Evolutionary conservation across 2,329 filamentous ascomycete genomes (phyloP), one percentile per base, ranked within the genome.

Genomic region (Conoideocrella luteorostrata): DNA sequence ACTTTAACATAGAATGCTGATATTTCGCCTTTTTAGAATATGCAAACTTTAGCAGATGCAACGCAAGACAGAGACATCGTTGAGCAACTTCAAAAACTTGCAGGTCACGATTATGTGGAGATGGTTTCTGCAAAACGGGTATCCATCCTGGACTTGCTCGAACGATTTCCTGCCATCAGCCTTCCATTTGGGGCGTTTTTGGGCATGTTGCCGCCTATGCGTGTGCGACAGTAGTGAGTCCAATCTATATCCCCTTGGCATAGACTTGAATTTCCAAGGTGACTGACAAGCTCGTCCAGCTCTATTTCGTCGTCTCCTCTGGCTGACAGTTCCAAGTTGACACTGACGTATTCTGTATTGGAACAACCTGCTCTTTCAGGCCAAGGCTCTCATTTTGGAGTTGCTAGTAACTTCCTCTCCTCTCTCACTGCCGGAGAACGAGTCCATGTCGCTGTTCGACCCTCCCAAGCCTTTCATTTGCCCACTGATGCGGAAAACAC

Each of bases 251-350:
- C 10, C 21, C n/a, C n/a, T n/a, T n/a, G n/a, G n/a, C n/a, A n/a
- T n/a, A n/a, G n/a, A n/a, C n/a, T n/a, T n/a, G n/a, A n/a, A n/a
- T n/a, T n/a, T n/a, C n/a, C n/a, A n/a, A n/a, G n/a, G n/a, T n/a
- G n/a, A n/a, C n/a, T n/a, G n/a, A n/a, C 15, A 7, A 22, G 5
- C 10, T 4, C 12, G 21, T 28, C 9, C 43, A 70, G 68, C 53
- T 86, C 81, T 24, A 88, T 90, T 56, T 88, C 85, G 0, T 88
- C 84, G 0, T 87, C 84, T 0, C 83, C 85, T 0, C 69, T 87
- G 0, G 69, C 67, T 49, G 72, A 82, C 48, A 69, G 76, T 0
- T 66, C 64, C 10, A 69, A 70, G 45, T 74, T 76, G 40, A 81
- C 82, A 0, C 71, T 90, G 21, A 88, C 84, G 4, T 88, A 84